Evolutionary conservation across 805 yeast genomes (phyloP), one percentile per base, ranked within the genome.

Genomic region (Nakazawaea siamensis): DNA sequence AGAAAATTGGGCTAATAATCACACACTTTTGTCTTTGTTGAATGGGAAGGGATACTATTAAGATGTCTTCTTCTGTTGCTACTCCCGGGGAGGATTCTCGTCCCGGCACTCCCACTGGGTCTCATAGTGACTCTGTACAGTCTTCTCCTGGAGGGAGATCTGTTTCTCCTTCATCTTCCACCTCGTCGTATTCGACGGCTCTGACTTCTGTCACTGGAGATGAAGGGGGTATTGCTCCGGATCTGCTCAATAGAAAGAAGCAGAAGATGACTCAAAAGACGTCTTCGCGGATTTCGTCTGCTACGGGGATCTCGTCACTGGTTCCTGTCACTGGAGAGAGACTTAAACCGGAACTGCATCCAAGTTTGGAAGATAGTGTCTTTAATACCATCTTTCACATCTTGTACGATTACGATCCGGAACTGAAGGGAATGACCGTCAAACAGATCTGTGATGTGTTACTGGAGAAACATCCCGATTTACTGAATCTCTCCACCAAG

Each of bases 381-480:
- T 60, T 83, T 37, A 75, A 64, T 54, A 87, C 88, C 5, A 83
- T 83, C 37, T 81, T 83, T 50, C 68, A 73, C 38, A 81, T 82
- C 33, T 56, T 83, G 39, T 80, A 62, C 55, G 88, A 80, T 41
- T 63, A 69, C 42, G 94, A 83, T 51, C 58, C 78, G 1, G 70
- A 68, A 34, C 79, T 82, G 33, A 66, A 68, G 40, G 94, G 94
- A 44, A 80, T 83, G 87, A 83, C 94, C n/a, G 94, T 83, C 21
- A 83, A 83, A 51, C 94, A 83, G 52, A 71, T 83, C 40, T 83
- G 94, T 58, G 94, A 83, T 54, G 70, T 78, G 38, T 62, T 83
- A 31, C 62, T 76, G 33, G 84, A 76, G 37, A 69, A 73, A 46
- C 90, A 83, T 52, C 94, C 94, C 1, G 87, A 81, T 33, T 83